Base-by-base conservation (phyloP, 306 rosid genomes). In the Cucumis cinereus region DNA sequence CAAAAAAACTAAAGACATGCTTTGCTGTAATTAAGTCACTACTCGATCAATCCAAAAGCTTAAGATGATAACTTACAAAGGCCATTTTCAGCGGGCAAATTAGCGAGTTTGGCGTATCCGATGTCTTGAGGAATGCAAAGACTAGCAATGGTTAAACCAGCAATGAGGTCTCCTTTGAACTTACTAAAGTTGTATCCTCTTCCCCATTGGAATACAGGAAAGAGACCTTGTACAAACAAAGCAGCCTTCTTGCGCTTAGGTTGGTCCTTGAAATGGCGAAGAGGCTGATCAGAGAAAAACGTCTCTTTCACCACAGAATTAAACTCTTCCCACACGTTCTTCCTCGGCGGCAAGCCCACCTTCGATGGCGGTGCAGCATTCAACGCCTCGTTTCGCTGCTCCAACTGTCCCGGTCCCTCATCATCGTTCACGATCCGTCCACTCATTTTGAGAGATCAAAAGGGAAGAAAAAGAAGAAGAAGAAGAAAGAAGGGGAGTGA, bases 121-220 rank as follows among this genome's bases (percentile, higher is more conserved):
- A 83, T 80, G 47, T 83, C 86, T 77, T 81, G 97, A 77, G 97
- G 97, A 75, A 92, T 87, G 30, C 93, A 88, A 1, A 92, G 90
- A 75, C 96, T 90, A 26, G 96, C 97, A 86, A 90, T 86, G 80
- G 97, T 92, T 3, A 92, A 87, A 49, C 86, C 86, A 24, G 78
- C 83, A 23, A 83, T 77, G n/a, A 83, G n/a, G 47, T 83, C 86
- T 4, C 86, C 97, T 78, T 49, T 87, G 75, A 92, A 85, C 49
- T 84, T 87, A 7, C 26, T 0, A n/a, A 88, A 73, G 22, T 20
- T 64, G 35, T 92, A 92, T 35, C 58, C 77, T 54, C 85, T 83
- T 11, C 76, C 84, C 97, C 97, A 92, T 0, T 77, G 79, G 45
- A 86, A 17, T 38, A 92, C 82, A 1, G 96, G 97, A 54, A 92